Conservation (phyloP, 352 stramenopile species). For the Globisporangium polare region DNA sequence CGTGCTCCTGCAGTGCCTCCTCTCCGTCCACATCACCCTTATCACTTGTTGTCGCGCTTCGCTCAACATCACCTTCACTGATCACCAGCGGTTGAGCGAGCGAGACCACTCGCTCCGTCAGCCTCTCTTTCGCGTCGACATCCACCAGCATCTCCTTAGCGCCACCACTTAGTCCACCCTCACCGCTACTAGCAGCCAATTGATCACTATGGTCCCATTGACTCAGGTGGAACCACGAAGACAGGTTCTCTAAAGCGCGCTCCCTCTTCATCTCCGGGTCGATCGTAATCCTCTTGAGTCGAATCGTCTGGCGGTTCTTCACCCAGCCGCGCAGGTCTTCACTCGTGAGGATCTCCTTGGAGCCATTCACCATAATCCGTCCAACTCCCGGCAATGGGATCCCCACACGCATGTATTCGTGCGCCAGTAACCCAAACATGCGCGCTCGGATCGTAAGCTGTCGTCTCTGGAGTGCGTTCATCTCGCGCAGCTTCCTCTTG, state of each 20-base stretch:
- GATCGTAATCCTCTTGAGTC: conserved; percentile 16
- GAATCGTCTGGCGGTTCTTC: conserved; percentile 42
- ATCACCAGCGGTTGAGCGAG: conserved; percentile 18
- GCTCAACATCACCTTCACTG: background rate
- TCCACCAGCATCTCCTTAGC: conserved; percentile 24
- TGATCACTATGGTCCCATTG: conserved; percentile 13
- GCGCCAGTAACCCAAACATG: conserved; percentile 49
- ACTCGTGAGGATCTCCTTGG: conserved; percentile 34
- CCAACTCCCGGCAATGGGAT: conserved; percentile 52
- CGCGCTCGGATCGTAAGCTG: conserved; percentile 44
- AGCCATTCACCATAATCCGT: conserved; percentile 13
- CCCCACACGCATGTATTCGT: conserved; percentile 61
- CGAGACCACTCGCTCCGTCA: conserved; percentile 25
- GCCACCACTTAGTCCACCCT: background rate
- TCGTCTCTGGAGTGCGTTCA: conserved; percentile 43
- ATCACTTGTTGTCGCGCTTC: background rate
- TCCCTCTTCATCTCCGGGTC: background rate
- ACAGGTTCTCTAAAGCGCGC: conserved; percentile 13
- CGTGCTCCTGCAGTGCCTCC: conserved; percentile 23
- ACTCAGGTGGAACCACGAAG: conserved; percentile 30
- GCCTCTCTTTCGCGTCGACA: conserved; percentile 25
- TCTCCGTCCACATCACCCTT: conserved; percentile 11
- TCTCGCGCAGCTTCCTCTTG: conserved; percentile 34
- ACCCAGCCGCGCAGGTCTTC: conserved; percentile 55
- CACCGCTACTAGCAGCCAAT: too few relatives aligned